Evolutionary conservation across 768 basidiomycete genomes (phyloP).

Genomic region (Pisolithus microcarpus): DNA sequence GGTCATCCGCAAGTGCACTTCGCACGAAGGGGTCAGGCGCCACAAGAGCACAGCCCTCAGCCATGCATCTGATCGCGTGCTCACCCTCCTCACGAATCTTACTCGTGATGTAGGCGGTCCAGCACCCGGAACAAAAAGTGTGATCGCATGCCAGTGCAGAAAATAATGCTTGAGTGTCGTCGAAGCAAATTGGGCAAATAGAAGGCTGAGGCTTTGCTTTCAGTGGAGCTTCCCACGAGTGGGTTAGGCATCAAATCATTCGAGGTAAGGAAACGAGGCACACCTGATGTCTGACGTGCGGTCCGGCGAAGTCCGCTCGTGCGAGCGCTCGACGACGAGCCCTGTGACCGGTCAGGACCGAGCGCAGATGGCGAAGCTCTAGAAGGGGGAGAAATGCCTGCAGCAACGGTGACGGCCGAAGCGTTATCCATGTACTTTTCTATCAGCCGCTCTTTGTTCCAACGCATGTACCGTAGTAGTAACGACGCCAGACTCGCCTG

Average conservation of each 20-base stretch:
- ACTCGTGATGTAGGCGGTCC: slow-evolving; percentile 69
- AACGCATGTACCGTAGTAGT: slow-evolving; percentile 74
- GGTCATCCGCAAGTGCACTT: slow-evolving; percentile 48
- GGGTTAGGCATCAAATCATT: not conserved
- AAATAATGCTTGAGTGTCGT: slow-evolving; percentile 62
- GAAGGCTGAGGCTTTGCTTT: slow-evolving; percentile 44
- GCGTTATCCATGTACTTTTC: slow-evolving; percentile 97
- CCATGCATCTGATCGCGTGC: slow-evolving; percentile 70
- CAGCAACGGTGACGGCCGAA: slow-evolving; percentile 57
- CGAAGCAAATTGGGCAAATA: slow-evolving; percentile 92
- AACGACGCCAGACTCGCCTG: slow-evolving; percentile 67
- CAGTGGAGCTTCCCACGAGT: slow-evolving; percentile 9
- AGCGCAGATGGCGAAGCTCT: slow-evolving; percentile 17
- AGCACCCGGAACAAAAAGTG: slow-evolving; percentile 76
- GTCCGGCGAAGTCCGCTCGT: slow-evolving; percentile 22
- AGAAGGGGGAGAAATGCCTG: slow-evolving; percentile 52
- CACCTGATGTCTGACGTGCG: slow-evolving; percentile 23
- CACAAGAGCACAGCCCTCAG: slow-evolving; percentile 62
- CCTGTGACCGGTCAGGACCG: slow-evolving; percentile 29
- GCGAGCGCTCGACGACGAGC: slow-evolving; percentile 20
- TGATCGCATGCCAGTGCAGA: slow-evolving; percentile 80
- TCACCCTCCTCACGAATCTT: slow-evolving; percentile 85
- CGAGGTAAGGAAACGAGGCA: not conserved
- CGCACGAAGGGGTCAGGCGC: slow-evolving; percentile 58
- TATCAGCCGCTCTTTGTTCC: slow-evolving; percentile 95